These are phyloP conservation scores for Lanmaoa rubissima DNA, from an alignment of 768 basidiomycete species.

Conservation along the genomic window DNA sequence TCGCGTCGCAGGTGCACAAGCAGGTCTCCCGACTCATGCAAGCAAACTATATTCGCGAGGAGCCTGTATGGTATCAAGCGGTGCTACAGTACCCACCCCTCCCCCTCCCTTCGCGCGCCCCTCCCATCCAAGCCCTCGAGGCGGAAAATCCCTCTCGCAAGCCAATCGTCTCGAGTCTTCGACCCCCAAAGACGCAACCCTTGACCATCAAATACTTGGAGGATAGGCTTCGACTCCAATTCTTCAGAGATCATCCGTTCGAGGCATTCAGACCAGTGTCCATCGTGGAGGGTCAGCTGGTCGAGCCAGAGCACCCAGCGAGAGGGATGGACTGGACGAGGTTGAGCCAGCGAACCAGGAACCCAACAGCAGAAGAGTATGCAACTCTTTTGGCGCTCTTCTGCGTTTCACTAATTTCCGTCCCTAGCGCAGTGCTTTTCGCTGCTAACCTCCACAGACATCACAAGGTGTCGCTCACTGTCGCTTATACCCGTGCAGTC, in stretches of 20 bases:
- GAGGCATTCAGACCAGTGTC: slow-evolving; percentile 83
- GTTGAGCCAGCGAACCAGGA: slow-evolving; percentile 75
- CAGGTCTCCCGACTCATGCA: slow-evolving; percentile 79
- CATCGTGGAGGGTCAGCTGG: slow-evolving; percentile 66
- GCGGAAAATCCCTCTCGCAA: slow-evolving; percentile 21
- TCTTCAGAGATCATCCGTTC: slow-evolving; percentile 96
- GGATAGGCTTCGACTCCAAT: slow-evolving; percentile 83
- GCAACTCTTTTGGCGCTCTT: slow-evolving; percentile 28
- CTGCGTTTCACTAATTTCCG: slow-evolving; percentile 10
- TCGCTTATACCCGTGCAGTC: slow-evolving; percentile 78
- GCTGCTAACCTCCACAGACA: slow-evolving; percentile 72
- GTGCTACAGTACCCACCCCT: slow-evolving; percentile 88
- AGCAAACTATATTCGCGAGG: slow-evolving; percentile 54
- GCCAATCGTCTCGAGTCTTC: slow-evolving; percentile 29
- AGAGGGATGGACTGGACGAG: slow-evolving; percentile 70
- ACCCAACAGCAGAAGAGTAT: slow-evolving; percentile 90
- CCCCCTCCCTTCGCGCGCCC: slow-evolving; percentile 74
- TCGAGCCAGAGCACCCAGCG: slow-evolving; percentile 56
- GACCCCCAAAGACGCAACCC: slow-evolving; percentile 45
- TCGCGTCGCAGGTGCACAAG: slow-evolving; percentile 87
- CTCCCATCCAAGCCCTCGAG: slow-evolving; percentile 52
- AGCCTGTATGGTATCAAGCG: slow-evolving; percentile 82
- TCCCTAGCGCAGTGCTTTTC: slow-evolving; percentile 71
- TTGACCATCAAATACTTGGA: slow-evolving; percentile 73
- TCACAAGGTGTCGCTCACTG: slow-evolving; percentile 61